Conservation (phyloP, 192 early-diverging fungal species). For the Entomortierella beljakovae region DNA sequence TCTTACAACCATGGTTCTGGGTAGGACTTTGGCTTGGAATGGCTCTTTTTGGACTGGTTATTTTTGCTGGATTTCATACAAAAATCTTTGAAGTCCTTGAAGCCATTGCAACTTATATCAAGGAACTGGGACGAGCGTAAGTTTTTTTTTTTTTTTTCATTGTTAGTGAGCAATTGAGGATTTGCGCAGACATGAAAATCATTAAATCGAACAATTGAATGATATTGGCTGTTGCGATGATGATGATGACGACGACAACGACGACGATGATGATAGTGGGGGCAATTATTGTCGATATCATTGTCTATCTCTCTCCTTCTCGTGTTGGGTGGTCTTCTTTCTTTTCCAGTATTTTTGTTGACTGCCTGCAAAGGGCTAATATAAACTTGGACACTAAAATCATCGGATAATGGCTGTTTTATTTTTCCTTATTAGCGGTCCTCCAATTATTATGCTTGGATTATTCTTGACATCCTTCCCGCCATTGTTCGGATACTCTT, state of each 20-base stretch:
- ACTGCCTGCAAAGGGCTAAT: too few relatives aligned
- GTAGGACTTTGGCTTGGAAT: conserved; percentile 40
- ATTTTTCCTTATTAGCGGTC: conserved; percentile 26
- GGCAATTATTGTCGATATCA: too few relatives aligned
- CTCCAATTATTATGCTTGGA: conserved; percentile 42
- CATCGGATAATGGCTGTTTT: background rate
- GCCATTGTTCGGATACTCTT: conserved; percentile 74
- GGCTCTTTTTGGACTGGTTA: background rate
- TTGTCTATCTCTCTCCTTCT: too few relatives aligned
- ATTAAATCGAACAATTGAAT: background rate
- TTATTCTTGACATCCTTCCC: conserved; percentile 75
- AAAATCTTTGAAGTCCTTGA: conserved; percentile 42
- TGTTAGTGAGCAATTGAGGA: background rate
- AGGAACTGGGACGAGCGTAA: conserved; percentile 48
- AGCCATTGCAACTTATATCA: conserved; percentile 31
- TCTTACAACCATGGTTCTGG: conserved; percentile 51
- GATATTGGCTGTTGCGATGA: too few relatives aligned
- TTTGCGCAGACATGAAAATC: background rate
- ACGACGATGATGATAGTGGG: background rate
- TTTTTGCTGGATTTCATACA: conserved; percentile 49
- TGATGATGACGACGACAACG: background rate
- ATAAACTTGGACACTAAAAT: too few relatives aligned
- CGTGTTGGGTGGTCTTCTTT: too few relatives aligned
- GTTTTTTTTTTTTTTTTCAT: conserved; percentile 8
- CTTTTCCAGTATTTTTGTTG: too few relatives aligned